Evolutionary conservation across 2,329 filamentous ascomycete species (phyloP).

Genomic region (Fusarium cicatricum): DNA sequence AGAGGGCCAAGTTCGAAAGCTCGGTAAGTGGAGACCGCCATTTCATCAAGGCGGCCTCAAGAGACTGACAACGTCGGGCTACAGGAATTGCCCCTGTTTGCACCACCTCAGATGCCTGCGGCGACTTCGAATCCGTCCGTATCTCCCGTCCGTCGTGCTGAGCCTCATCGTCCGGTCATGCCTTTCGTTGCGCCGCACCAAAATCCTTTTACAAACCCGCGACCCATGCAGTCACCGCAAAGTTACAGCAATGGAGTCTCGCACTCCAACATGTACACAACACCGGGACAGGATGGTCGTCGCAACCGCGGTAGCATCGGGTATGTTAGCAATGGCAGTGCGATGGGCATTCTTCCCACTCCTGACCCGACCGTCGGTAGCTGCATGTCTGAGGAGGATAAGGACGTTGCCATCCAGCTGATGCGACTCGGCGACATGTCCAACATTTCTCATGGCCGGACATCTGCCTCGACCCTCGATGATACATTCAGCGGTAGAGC

Average conservation of each 20-base stretch:
- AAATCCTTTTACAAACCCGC: slow-evolving; percentile 80
- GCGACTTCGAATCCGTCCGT: slow-evolving; percentile 97
- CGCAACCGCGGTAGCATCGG: slow-evolving; percentile 71
- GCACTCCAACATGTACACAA: slow-evolving; percentile 67
- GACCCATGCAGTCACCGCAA: slow-evolving; percentile 84
- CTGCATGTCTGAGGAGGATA: slow-evolving; percentile 93
- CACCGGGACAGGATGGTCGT: slow-evolving; percentile 67
- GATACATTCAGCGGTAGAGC: slow-evolving; percentile 92
- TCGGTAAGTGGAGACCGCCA: slow-evolving; percentile 73
- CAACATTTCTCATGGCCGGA: slow-evolving; percentile 91
- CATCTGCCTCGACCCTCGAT: slow-evolving; percentile 90
- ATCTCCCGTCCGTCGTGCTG: slow-evolving; percentile 84
- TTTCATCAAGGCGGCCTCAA: slow-evolving; percentile 32
- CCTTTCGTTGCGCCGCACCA: slow-evolving; percentile 80
- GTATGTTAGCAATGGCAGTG: slow-evolving; percentile 56
- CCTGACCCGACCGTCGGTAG: slow-evolving; percentile 97
- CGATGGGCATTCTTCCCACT: slow-evolving; percentile 76
- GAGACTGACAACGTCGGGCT: slow-evolving; percentile 43
- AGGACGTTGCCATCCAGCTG: slow-evolving; percentile 93
- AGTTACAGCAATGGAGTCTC: slow-evolving; percentile 65
- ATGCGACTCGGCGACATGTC: slow-evolving; percentile 96
- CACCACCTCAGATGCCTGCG: slow-evolving; percentile 91
- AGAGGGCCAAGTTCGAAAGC: slow-evolving; percentile 94
- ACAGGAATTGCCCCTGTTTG: slow-evolving; percentile 95
- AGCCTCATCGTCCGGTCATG: slow-evolving; percentile 75